Conservation (phyloP, 768 basidiomycete species). For the Calvatia gigantea region DNA sequence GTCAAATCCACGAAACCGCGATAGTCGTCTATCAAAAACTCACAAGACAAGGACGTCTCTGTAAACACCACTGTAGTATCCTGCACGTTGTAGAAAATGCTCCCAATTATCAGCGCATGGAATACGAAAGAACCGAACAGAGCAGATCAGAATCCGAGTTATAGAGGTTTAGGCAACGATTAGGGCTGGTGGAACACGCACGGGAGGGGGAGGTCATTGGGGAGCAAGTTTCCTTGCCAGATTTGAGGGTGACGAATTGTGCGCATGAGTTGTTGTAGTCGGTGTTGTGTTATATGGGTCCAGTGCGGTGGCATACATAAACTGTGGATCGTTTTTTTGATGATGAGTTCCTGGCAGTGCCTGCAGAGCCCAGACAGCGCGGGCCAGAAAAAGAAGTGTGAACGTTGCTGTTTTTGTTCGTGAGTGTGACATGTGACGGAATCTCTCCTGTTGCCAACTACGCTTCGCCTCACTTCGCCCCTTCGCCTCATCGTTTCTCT, state of each 20-base stretch:
- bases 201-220: slow-evolving; percentile 31
- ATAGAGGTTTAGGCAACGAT: neutral
- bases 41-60: slow-evolving; percentile 79
- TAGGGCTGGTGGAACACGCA: slow-evolving; percentile 17
- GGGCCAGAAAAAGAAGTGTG: no score
- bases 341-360: slow-evolving; percentile 3
- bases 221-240: slow-evolving; percentile 34
- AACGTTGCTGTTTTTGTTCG: no score
- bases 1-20: neutral
- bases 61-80: slow-evolving; percentile 59
- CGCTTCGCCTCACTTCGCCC: no score
- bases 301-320: slow-evolving; percentile 37
- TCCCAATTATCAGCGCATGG: slow-evolving; percentile 52
- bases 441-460: no score
- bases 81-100: slow-evolving; percentile 57
- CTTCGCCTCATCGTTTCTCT: no score
- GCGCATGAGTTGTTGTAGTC: slow-evolving; percentile 42
- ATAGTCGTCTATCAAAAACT: slow-evolving; percentile 17
- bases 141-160: neutral
- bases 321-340: neutral
- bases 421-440: no score
- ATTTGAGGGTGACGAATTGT: slow-evolving; percentile 41
- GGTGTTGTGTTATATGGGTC: slow-evolving; percentile 43
- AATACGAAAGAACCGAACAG: slow-evolving; percentile 46
- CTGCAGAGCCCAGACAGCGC: no score